These are phyloP conservation scores for Berkeleyomyces rouxiae DNA, from an alignment of 2,329 filamentous ascomycete species.

Conservation along the genomic window DNA sequence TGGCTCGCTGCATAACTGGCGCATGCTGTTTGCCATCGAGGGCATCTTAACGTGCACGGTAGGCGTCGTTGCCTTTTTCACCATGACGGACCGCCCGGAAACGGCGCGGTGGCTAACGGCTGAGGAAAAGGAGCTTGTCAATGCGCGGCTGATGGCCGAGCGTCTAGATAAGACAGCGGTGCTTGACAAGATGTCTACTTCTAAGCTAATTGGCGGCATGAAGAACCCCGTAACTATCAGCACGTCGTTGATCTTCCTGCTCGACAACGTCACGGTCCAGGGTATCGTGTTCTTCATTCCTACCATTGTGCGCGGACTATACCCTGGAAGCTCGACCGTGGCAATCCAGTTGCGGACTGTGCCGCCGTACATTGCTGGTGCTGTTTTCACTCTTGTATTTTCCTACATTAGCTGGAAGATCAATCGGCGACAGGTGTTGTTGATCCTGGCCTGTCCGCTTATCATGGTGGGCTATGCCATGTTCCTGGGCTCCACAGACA, in stretches of 20 bases:
- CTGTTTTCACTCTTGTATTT: conserved; percentile 40
- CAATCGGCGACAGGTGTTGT: conserved; percentile 38
- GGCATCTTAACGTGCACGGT: conserved; percentile 41
- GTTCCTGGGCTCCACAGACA: conserved; percentile 36
- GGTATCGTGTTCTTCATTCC: conserved; percentile 50
- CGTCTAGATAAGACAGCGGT: conserved; percentile 42
- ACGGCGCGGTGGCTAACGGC: conserved; percentile 48
- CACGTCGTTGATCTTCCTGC: conserved; percentile 41
- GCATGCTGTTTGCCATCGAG: conserved; percentile 56
- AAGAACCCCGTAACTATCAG: conserved; percentile 39
- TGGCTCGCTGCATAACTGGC: conserved; percentile 39
- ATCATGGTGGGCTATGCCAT: conserved; percentile 48
- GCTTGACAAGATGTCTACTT: conserved; percentile 41
- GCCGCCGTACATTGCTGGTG: conserved; percentile 46
- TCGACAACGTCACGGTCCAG: conserved; percentile 51
- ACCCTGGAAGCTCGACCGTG: conserved; percentile 38
- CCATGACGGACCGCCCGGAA: conserved; percentile 50
- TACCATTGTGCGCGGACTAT: conserved; percentile 48
- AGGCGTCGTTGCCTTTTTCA: conserved; percentile 43
- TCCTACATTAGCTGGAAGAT: conserved; percentile 39
- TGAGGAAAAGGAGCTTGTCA: conserved; percentile 49
- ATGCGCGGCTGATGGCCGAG: conserved; percentile 51
- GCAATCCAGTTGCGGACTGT: conserved; percentile 48
- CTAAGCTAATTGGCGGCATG: conserved; percentile 41
- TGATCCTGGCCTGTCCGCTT: conserved; percentile 37